These are phyloP conservation scores for Lachnellula arida DNA, from an alignment of 2,329 filamentous ascomycete genomes.

Conservation along the genomic window DNA sequence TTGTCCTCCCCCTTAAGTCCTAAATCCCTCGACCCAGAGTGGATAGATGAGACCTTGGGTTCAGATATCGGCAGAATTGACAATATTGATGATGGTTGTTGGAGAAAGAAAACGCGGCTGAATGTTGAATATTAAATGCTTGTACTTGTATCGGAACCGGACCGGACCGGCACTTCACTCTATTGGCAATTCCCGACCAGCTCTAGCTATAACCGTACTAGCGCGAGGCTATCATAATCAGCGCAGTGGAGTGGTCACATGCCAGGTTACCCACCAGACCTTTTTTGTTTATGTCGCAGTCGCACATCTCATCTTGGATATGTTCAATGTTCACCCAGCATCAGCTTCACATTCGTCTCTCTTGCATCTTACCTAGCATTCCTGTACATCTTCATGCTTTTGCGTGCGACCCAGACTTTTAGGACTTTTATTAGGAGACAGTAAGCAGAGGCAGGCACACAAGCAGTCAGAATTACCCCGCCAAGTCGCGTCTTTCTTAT, in stretches of 20 bases:
- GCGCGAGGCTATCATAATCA: too few species aligned
- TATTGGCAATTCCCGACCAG: background rate
- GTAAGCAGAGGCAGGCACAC: background rate
- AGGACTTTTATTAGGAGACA: too few species aligned
- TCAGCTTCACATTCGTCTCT: background rate
- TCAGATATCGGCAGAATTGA: background rate
- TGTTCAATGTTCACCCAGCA: background rate
- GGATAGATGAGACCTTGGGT: background rate
- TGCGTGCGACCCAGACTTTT: background rate
- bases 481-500: conserved; percentile 1
- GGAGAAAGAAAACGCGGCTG: background rate
- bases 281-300: background rate
- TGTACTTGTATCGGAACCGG: background rate
- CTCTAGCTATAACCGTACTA: background rate
- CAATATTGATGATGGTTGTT: background rate
- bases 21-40: background rate
- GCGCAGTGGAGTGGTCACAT: too few species aligned
- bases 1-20: background rate
- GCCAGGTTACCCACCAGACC: too few species aligned
- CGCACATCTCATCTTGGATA: background rate
- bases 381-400: background rate
- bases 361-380: background rate
- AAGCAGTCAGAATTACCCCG: background rate
- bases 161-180: background rate
- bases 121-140: too few species aligned